These are phyloP conservation scores for Moniliophthora roreri DNA, from an alignment of 1,284 basidiomycete genomes.

Conservation along the genomic window DNA sequence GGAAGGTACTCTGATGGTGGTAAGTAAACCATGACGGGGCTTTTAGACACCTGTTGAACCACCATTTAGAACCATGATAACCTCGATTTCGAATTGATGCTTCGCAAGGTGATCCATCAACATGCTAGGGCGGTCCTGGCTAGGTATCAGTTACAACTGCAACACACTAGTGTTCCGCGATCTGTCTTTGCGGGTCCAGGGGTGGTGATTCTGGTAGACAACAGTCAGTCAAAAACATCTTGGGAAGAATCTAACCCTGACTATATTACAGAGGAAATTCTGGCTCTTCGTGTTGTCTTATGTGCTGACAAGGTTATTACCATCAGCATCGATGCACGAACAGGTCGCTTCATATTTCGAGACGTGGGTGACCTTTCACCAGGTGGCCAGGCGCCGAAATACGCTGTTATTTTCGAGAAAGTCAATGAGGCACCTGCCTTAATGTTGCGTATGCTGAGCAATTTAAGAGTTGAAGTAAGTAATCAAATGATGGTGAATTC, in stretches of 20 bases:
- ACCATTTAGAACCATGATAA: conserved; percentile 54
- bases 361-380: conserved; percentile 77
- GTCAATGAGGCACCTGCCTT: conserved; percentile 64
- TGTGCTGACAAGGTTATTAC: conserved; percentile 73
- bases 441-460: conserved; percentile 51
- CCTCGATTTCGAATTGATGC: conserved; percentile 68
- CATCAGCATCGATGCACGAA: conserved; percentile 70
- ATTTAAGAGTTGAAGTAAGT: conserved; percentile 57
- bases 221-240: conserved; percentile 40
- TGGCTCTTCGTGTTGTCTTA: conserved; percentile 61
- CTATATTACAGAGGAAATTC: conserved; percentile 40
- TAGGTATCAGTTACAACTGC: conserved; percentile 53
- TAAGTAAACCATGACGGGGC: conserved; percentile 30
- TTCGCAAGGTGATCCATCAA: conserved; percentile 56
- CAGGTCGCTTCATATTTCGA: conserved; percentile 66
- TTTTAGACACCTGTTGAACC: conserved; percentile 11
- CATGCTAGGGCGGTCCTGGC: conserved; percentile 63
- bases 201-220: conserved; percentile 49
- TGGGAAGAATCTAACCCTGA: background rate
- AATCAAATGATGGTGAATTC: conserved; percentile 5
- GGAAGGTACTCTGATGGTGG: conserved; percentile 46
- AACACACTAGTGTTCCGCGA: conserved; percentile 40
- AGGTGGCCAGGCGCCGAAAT: conserved; percentile 63
- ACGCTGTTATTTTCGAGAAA: conserved; percentile 51
- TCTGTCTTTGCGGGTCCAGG: conserved; percentile 62